Evolutionary conservation across 331 rosid genomes (phyloP).

Genomic region (Saraca asoca): DNA sequence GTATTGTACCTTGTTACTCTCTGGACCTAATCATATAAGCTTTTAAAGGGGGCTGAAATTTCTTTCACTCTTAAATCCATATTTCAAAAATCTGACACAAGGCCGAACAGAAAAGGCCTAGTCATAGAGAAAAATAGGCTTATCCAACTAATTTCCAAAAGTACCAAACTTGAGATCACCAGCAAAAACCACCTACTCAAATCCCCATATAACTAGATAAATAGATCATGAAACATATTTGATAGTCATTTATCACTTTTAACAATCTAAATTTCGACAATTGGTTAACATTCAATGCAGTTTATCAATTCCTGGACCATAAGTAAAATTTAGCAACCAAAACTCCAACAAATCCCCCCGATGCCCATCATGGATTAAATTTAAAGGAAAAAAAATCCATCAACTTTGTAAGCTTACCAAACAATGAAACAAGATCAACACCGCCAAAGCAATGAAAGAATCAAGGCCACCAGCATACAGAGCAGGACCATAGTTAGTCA

Average conservation of each 20-base stretch:
- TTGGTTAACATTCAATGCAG: not conserved
- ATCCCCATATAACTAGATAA: slow-evolving; percentile 5
- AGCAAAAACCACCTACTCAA: slow-evolving; percentile 1
- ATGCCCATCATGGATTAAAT: not conserved
- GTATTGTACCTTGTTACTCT: slow-evolving; percentile 22
- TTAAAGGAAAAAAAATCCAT: not conserved
- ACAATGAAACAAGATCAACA: slow-evolving; percentile 84
- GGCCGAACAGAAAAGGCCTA: slow-evolving; percentile 6
- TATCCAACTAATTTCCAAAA: slow-evolving; percentile 9
- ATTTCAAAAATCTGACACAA: slow-evolving; percentile 18
- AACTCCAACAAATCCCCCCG: not conserved
- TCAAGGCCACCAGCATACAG: slow-evolving; percentile 70
- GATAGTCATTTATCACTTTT: not conserved
- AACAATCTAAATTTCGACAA: slow-evolving; percentile 20
- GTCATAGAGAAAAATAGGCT: not conserved
- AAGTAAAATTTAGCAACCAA: slow-evolving; percentile 28
- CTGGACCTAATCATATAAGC: slow-evolving; percentile 3
- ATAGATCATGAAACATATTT: slow-evolving; percentile 32
- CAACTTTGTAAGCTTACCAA: slow-evolving; percentile 58
- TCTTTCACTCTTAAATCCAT: not conserved
- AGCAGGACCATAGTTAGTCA: slow-evolving; percentile 85
- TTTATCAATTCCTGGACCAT: not conserved
- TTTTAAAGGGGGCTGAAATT: slow-evolving; percentile 4
- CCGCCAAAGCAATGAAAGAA: slow-evolving; percentile 59
- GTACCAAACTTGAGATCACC: slow-evolving; percentile 4